Conservation (phyloP, 257 asterid species). For the Fraxinus americana region DNA sequence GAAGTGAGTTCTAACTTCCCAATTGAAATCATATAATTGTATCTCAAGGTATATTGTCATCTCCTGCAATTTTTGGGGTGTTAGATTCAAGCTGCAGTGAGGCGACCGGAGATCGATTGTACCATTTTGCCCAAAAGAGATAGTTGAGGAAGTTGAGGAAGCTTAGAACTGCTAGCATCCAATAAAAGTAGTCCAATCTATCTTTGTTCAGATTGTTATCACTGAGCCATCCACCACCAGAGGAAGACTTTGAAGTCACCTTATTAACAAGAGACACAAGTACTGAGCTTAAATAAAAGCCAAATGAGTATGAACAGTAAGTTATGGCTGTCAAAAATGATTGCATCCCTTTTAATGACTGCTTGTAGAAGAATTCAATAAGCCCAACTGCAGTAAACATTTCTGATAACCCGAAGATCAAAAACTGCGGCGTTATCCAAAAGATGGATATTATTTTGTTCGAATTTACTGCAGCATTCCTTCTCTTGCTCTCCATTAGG, state of each 20-base stretch:
- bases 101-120: conserved; percentile 21
- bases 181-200: conserved; percentile 74
- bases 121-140: conserved; percentile 78
- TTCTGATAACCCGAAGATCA: conserved; percentile 83
- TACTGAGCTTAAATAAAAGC: conserved; percentile 76
- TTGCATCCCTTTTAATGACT: conserved; percentile 63
- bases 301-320: conserved; percentile 86
- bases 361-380: conserved; percentile 86
- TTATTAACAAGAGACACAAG: conserved; percentile 74
- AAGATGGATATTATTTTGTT: conserved; percentile 44
- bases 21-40: background rate
- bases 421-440: conserved; percentile 90
- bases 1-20: background rate
- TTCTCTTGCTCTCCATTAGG: conserved; percentile 59
- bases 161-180: conserved; percentile 70
- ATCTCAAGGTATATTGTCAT: conserved; percentile 34
- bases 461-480: conserved; percentile 30
- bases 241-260: conserved; percentile 36
- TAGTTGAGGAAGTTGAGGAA: conserved; percentile 73
- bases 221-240: conserved; percentile 64
- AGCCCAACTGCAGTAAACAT: conserved; percentile 94
- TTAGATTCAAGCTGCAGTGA: conserved; percentile 21
- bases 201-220: conserved; percentile 70
- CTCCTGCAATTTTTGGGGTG: conserved; percentile 45
- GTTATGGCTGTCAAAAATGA: conserved; percentile 76